Conservation (phyloP, 2,329 filamentous ascomycete genomes). For the Knufia petricola region DNA sequence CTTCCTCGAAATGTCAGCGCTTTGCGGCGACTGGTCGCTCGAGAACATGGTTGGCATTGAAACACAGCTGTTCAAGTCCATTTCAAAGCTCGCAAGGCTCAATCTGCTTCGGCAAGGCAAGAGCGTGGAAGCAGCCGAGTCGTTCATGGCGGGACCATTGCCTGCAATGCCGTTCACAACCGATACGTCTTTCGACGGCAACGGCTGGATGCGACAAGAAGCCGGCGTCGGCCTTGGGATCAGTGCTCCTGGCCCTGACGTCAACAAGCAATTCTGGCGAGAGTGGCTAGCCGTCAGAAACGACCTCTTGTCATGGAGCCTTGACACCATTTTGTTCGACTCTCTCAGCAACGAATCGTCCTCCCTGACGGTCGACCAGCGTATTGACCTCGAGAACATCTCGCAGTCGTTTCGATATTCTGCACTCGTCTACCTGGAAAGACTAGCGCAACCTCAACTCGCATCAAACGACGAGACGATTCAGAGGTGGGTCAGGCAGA, state of each 20-base stretch:
- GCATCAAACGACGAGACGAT: constrained; percentile 68
- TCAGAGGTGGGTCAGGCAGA: constrained; percentile 71
- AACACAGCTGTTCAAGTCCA: constrained; percentile 72
- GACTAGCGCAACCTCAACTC: constrained; percentile 66
- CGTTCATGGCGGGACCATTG: constrained; percentile 28
- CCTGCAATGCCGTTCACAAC: constrained; percentile 15
- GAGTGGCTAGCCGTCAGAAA: constrained; percentile 67
- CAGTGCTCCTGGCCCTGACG: constrained; percentile 32
- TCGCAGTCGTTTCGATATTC: constrained; percentile 87
- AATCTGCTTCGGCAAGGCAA: constrained; percentile 70
- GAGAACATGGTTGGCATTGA: constrained; percentile 88
- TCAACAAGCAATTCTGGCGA: constrained; percentile 58
- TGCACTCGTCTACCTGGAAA: constrained; percentile 80
- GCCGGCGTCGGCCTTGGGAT: background rate
- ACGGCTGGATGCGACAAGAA: constrained; percentile 48
- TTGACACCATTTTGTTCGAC: constrained; percentile 41
- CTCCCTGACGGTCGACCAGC: constrained; percentile 47
- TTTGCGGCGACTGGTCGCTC: constrained; percentile 58
- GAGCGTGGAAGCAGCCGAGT: constrained; percentile 25
- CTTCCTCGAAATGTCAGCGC: constrained; percentile 53
- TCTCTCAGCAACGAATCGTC: constrained; percentile 26
- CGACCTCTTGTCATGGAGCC: constrained; percentile 71
- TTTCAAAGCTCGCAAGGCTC: constrained; percentile 71
- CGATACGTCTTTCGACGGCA: constrained; percentile 53
- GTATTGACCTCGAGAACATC: constrained; percentile 67